These are phyloP conservation scores for Aristolochia californica DNA, from an alignment of 164 flowering plant genomes.

Conservation along the genomic window DNA sequence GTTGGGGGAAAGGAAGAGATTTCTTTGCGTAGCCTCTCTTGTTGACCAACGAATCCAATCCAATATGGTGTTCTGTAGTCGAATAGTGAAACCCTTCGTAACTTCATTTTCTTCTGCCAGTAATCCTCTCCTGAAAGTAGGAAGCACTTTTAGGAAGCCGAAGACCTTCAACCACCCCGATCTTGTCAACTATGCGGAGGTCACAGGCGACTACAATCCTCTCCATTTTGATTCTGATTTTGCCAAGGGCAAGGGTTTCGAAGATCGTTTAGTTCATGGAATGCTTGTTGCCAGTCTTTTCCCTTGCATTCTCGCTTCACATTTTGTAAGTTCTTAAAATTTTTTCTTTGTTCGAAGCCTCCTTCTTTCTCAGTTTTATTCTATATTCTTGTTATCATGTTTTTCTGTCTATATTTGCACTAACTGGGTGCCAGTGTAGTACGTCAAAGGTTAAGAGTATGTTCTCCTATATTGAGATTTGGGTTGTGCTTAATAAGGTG, in stretches of 20 bases:
- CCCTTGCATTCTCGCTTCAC: constrained; percentile 62
- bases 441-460: no score
- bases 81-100: no score
- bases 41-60: no score
- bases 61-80: no score
- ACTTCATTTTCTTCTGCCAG: constrained; percentile 15
- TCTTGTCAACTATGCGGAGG: constrained; percentile 43
- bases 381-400: no score
- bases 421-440: no score
- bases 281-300: constrained; percentile 79
- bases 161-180: constrained; percentile 42
- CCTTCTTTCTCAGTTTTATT: not conserved
- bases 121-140: constrained; percentile 32
- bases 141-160: constrained; percentile 39
- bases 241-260: constrained; percentile 51
- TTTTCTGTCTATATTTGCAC: no score
- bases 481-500: no score
- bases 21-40: no score
- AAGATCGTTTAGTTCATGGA: constrained; percentile 65
- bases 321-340: constrained; percentile 42
- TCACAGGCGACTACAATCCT: constrained; percentile 55
- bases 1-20: no score
- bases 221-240: constrained; percentile 48
- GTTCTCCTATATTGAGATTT: no score
- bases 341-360: not conserved